Base-by-base conservation (phyloP, 345 rosid genomes). In the Luvunga scandens region DNA sequence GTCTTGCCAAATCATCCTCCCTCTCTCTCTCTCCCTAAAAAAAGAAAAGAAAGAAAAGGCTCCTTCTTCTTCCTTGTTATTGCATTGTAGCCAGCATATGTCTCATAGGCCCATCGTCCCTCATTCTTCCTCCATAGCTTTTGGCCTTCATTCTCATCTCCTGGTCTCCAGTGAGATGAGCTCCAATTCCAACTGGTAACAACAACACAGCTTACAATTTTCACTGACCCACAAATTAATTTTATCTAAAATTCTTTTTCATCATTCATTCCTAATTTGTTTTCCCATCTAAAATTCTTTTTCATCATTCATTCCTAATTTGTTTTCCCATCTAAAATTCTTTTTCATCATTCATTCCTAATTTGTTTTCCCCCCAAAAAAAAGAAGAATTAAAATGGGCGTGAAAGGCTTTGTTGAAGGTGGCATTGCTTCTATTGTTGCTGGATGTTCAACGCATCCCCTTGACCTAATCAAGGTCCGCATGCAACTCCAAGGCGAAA, bases 391-490 rank as follows among this genome's bases (percentile, higher is more conserved):
- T 19, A 50, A 28, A 10, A 93, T 94, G 98, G 97, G 95, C 59
- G 79, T 89, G 3, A 94, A 93, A 82, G 97, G 95, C 1, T 94
- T 94, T 38, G 94, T 89, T 19, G 98, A 94, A 83, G 98, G 98
- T 77, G 98, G 98, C 45, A 84, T 92, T 24, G 98, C 98, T 22
- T 91, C 97, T 0, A 86, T 91, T 62, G 84, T 94, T 28, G 97
- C 97, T 1, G 98, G 97, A 5, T 89, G 94, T 72, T 81, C 91
- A 3, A 94, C 98, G 38, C 98, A 94, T 82, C 97, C 98, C 1
- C 95, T 94, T 14, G 98, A 94, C 77, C 88, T 94, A 6, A 81
- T 94, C 88, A 92, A 94, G 73, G 98, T 94, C 73, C 95, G 97
- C 8, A 90, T 94, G 98, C 97, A 94, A 68, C 94, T 92, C 34